phyloP scores from a whole-genome alignment of 2,329 filamentous ascomycete species.

The Fusarium albosuccineum region DNA sequence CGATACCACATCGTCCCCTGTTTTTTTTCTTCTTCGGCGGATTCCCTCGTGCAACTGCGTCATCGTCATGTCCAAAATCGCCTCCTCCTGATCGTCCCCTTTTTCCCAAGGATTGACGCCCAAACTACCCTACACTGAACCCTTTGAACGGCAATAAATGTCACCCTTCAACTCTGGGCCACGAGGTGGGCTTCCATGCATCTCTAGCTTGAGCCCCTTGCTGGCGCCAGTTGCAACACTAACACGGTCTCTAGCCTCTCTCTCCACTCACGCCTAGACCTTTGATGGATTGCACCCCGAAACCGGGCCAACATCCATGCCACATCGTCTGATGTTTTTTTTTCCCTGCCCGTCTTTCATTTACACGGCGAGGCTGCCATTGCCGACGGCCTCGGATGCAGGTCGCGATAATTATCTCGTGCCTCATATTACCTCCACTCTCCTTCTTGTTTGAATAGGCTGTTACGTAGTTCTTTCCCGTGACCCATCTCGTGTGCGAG shows the following conservation, averaged over 20 bases:
- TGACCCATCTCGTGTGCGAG: neutral
- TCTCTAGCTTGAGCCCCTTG: constrained; percentile 43
- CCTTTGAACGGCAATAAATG: constrained; percentile 6
- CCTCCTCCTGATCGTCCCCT: constrained; percentile 26
- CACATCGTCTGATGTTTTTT: constrained; percentile 36
- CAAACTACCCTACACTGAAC: constrained; percentile 39
- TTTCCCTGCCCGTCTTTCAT: neutral
- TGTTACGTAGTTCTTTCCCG: neutral
- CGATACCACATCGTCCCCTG: neutral
- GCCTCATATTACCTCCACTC: neutral
- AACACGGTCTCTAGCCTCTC: constrained; percentile 19
- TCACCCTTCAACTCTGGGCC: constrained; percentile 29
- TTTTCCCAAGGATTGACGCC: constrained; percentile 7
- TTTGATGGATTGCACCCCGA: constrained; percentile 23
- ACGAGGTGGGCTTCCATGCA: constrained; percentile 45
- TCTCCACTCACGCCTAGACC: constrained; percentile 42
- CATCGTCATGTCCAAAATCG: constrained; percentile 14
- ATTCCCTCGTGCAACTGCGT: constrained; percentile 21
- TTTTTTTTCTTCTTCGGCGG: neutral
- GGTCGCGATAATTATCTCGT: constrained; percentile 1
- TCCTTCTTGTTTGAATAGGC: too few species aligned
- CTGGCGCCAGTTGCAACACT: constrained; percentile 36
- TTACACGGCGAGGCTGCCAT: constrained; percentile 13
- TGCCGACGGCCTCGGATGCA: constrained; percentile 13
- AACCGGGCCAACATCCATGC: constrained; percentile 32